A percentile compares a stretch with the other conserved stretches of the same genome.
Evolutionary conservation across 139 green algal genomes (phyloP).

Genomic region (Desmodesmus armatus): DNA sequence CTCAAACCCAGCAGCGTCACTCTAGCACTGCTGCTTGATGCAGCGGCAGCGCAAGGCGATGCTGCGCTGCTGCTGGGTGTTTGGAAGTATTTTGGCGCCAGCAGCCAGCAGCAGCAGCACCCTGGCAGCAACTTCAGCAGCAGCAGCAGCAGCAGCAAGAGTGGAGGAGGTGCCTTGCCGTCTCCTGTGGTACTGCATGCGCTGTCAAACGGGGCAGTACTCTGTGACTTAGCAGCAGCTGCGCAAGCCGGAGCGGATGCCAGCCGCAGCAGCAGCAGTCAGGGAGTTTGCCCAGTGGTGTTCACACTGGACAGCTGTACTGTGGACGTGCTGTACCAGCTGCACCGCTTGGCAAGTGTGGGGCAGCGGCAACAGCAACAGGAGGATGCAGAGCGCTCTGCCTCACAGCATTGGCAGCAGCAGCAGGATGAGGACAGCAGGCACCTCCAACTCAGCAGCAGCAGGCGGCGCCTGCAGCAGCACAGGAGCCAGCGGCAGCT

Average conservation of each 20-base stretch:
- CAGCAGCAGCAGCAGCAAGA: neutral
- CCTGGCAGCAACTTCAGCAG: neutral
- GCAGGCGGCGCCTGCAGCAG: neutral
- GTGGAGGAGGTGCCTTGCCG: neutral
- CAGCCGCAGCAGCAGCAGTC: slow-evolving; percentile 34
- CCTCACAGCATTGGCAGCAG: slow-evolving; percentile 3
- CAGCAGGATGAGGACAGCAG: too few relatives aligned
- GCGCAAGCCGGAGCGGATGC: neutral
- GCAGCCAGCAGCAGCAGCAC: slow-evolving; percentile 6
- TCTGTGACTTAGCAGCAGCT: slow-evolving; percentile 37
- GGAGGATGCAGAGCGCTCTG: too few relatives aligned
- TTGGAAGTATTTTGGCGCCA: slow-evolving; percentile 27
- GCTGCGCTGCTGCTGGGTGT: neutral
- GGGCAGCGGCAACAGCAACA: neutral
- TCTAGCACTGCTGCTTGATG: slow-evolving; percentile 12
- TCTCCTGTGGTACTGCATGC: slow-evolving; percentile 19
- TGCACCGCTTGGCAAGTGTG: neutral
- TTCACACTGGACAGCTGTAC: slow-evolving; percentile 19
- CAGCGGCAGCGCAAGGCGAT: slow-evolving; percentile 20
- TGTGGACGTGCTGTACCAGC: neutral
- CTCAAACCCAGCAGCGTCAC: slow-evolving; percentile 28
- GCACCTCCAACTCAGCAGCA: too few relatives aligned
- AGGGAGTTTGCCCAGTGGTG: neutral
- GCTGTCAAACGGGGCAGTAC: slow-evolving; percentile 4
- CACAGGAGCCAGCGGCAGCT: too few relatives aligned